phyloP scores from a whole-genome alignment of 306 rosid genomes.

The Vigna angularis region DNA sequence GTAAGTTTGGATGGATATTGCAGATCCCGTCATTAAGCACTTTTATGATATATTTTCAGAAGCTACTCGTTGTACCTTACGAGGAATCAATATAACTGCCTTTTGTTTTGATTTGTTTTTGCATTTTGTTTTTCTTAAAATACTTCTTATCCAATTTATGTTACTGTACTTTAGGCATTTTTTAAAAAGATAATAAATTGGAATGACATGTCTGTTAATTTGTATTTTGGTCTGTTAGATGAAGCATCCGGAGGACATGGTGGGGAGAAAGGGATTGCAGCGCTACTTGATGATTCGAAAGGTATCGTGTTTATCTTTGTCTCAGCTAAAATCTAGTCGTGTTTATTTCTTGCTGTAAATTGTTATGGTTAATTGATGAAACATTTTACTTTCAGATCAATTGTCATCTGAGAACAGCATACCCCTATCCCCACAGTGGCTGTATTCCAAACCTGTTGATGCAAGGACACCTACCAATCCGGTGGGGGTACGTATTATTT shows the following conservation, averaged over 20 bases:
- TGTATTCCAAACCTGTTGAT: slow-evolving; percentile 70
- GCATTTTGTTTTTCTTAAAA: not conserved
- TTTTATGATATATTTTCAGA: not conserved
- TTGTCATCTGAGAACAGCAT: slow-evolving; percentile 61
- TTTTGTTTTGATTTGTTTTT: not conserved
- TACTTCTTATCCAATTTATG: not conserved
- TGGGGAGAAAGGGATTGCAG: slow-evolving; percentile 54
- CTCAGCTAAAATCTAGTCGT: not conserved
- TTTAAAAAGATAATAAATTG: not conserved
- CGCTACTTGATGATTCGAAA: slow-evolving; percentile 58
- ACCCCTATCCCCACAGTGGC: slow-evolving; percentile 85
- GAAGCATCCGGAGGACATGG: slow-evolving; percentile 61
- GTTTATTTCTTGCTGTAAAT: not conserved
- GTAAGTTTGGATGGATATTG: slow-evolving; percentile 10
- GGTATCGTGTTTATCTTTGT: slow-evolving; percentile 48
- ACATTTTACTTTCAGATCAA: slow-evolving; percentile 59
- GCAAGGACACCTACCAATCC: slow-evolving; percentile 54
- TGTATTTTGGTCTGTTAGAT: slow-evolving; percentile 51
- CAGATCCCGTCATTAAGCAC: slow-evolving; percentile 35
- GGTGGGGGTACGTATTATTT: slow-evolving; percentile 54
- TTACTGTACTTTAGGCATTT: not conserved
- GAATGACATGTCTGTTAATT: slow-evolving; percentile 30
- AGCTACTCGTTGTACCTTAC: not conserved
- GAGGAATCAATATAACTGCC: not conserved
- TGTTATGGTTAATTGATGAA: slow-evolving; percentile 35